Evolutionary conservation across 2,329 filamentous ascomycete species (phyloP), one percentile per base, ranked within the genome.

Genomic region (Sporothrix inflata): DNA sequence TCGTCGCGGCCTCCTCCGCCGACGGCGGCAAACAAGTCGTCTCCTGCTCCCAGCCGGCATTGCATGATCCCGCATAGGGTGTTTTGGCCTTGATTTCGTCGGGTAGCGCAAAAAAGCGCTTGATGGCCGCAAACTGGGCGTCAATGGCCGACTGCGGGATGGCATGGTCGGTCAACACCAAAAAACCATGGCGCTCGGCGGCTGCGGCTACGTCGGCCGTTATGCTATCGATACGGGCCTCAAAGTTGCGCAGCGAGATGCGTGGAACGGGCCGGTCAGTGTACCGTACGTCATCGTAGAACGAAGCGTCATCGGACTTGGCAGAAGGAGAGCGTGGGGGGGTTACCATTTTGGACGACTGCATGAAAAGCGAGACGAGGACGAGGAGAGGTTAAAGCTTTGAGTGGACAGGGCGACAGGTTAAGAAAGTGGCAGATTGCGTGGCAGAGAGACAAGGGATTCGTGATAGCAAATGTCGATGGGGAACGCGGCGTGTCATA

Each of bases 101-200:
- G 0, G 85, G 81, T 8, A 88, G 83, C 19, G 80, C 75, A 79
- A 90, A 90, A 81, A 90, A 89, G 30, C 53, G 78, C 73, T 85
- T 82, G 0, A 87, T 85, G 14, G 82, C 80, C 0, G 77, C 76
- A 76, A 89, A 89, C 74, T 88, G 86, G 34, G 76, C 76, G n/a
- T 87, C 83, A 27, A 90, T 84, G 34, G 85, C 83, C 2, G 79
- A 74, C 27, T 77, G 75, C 1, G 83, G 79, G 74, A 90, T 85
- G n/a, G 84, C 86, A 74, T 89, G 88, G 76, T 89, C 82, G 19
- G 84, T 78, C 1, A 90, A 75, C 45, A 84, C 85, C 79, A 90
- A 90, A 82, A 90, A 89, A n/a, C 88, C 88, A 69, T 85, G 84
- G 8, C 85, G 85, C 75, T 89, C 87, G 1, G 88, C 86, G 0